phyloP scores from a whole-genome alignment of 2,329 filamentous ascomycete genomes.

The Penicillium hesseltinei region DNA sequence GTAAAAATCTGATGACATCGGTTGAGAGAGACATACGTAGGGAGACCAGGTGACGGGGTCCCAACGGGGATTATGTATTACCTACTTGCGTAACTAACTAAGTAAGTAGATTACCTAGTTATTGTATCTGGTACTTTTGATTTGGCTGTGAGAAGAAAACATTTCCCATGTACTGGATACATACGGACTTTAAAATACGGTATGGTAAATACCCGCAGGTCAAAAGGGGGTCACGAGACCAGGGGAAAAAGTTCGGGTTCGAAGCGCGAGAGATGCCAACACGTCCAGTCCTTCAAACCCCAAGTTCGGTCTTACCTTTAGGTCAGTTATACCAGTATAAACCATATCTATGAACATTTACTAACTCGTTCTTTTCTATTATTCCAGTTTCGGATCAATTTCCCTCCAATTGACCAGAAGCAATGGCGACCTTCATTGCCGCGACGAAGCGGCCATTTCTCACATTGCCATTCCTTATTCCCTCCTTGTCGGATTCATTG shows the following conservation, averaged over 20 bases:
- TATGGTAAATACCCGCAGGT: conserved; percentile 7
- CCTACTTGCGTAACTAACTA: background rate
- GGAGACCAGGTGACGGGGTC: conserved; percentile 19
- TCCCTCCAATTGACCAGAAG: conserved; percentile 5
- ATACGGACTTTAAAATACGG: background rate
- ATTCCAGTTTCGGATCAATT: background rate
- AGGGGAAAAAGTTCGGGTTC: conserved; percentile 23
- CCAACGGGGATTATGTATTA: background rate
- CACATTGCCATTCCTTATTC: conserved; percentile 41
- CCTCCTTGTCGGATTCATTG: conserved; percentile 37
- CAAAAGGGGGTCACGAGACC: conserved; percentile 22
- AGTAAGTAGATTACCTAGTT: too few species aligned
- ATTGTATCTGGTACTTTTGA: background rate
- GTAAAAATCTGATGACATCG: conserved; percentile 13
- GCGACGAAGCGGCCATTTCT: conserved; percentile 36
- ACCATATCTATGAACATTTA: background rate
- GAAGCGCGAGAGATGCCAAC: conserved; percentile 7
- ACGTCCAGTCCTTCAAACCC: conserved; percentile 1
- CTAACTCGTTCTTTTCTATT: background rate
- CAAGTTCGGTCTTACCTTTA: background rate
- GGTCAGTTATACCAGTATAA: background rate
- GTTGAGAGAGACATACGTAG: conserved; percentile 17
- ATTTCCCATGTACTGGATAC: background rate
- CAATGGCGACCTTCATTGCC: conserved; percentile 32
- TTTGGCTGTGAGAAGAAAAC: background rate